Conservation (phyloP, 345 rosid species). For the Camelina neglecta region DNA sequence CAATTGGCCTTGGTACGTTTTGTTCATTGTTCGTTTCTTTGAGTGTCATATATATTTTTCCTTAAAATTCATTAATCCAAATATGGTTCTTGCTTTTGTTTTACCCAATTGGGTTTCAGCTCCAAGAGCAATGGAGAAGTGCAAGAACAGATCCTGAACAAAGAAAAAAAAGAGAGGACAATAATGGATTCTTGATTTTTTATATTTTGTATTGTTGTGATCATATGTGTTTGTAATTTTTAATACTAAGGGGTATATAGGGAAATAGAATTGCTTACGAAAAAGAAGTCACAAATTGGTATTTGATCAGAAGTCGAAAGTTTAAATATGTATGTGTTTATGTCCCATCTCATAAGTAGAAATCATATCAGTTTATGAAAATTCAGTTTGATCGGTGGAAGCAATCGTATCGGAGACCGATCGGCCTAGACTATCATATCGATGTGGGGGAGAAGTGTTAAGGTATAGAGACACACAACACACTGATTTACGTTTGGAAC, state of each 20-base stretch:
- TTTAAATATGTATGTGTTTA: constrained; percentile 9
- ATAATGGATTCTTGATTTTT: constrained; percentile 7
- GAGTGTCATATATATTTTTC: neutral
- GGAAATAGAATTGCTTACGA: neutral
- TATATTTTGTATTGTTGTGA: constrained; percentile 20
- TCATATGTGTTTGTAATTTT: constrained; percentile 29
- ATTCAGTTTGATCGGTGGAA: too few species aligned
- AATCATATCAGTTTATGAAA: neutral
- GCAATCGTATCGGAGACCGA: too few species aligned
- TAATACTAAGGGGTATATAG: constrained; percentile 27
- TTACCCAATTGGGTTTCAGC: constrained; percentile 23
- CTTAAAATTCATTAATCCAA: neutral
- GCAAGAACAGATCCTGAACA: constrained; percentile 31
- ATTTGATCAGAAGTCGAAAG: constrained; percentile 16
- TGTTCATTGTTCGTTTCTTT: neutral
- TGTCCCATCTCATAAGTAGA: constrained; percentile 6
- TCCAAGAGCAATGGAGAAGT: constrained; percentile 39
- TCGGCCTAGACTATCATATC: too few species aligned
- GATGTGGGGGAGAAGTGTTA: too few species aligned
- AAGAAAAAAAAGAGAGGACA: neutral
- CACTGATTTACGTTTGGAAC: too few species aligned
- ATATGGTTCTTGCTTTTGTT: neutral
- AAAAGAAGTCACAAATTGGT: constrained; percentile 14
- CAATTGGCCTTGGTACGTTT: constrained; percentile 81
- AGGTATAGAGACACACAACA: too few species aligned